These are phyloP conservation scores for Decorospora gaudefroyi DNA, from an alignment of 2,329 filamentous ascomycete genomes.

Conservation along the genomic window DNA sequence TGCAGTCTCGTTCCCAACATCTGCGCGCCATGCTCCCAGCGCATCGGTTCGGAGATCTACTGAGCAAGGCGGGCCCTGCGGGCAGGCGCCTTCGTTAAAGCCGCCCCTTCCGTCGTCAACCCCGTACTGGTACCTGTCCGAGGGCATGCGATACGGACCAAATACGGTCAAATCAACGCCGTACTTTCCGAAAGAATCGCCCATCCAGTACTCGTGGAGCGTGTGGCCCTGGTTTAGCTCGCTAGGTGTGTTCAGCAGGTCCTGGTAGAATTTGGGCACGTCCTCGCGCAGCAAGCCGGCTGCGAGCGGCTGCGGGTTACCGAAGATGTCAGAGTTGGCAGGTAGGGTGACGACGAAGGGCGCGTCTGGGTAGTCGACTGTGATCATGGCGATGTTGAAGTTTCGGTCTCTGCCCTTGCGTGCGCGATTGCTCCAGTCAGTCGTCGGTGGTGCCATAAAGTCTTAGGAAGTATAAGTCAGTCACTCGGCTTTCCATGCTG, in stretches of 20 bases:
- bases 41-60: constrained; percentile 57
- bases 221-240: constrained; percentile 59
- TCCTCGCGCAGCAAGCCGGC: constrained; percentile 52
- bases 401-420: constrained; percentile 55
- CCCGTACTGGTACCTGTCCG: constrained; percentile 57
- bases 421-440: constrained; percentile 54
- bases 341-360: constrained; percentile 56
- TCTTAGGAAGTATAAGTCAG: constrained; percentile 55
- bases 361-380: constrained; percentile 57
- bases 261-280: constrained; percentile 57
- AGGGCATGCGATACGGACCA: constrained; percentile 57
- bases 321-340: constrained; percentile 56
- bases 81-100: constrained; percentile 57
- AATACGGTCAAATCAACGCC: constrained; percentile 60
- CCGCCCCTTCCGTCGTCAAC: constrained; percentile 50
- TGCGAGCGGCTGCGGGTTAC: constrained; percentile 55
- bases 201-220: constrained; percentile 63
- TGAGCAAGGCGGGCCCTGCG: constrained; percentile 51
- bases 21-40: constrained; percentile 55
- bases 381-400: constrained; percentile 61
- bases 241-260: constrained; percentile 57
- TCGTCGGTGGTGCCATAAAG: constrained; percentile 54
- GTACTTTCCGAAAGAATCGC: constrained; percentile 58
- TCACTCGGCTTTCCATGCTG: constrained; percentile 48
- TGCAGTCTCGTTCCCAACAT: constrained; percentile 58